phyloP scores from a whole-genome alignment of 169 alveolate genomes.

The Plasmodium vinckei region DNA sequence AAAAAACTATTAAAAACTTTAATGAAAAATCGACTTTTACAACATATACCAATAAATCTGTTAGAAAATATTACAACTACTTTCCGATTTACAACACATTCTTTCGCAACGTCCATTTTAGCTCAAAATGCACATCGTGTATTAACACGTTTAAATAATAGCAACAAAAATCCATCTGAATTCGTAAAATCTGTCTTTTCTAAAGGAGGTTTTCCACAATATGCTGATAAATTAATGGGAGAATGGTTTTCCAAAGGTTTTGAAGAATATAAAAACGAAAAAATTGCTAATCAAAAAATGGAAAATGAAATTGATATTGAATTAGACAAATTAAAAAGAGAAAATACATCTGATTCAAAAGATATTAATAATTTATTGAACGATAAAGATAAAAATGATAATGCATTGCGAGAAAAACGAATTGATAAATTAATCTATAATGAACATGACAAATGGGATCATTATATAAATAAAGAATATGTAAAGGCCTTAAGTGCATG shows the following conservation, averaged over 20 bases:
- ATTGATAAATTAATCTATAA: constrained; percentile 76
- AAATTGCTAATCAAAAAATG: constrained; percentile 45
- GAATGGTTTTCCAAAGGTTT: constrained; percentile 67
- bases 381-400: constrained; percentile 54
- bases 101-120: constrained; percentile 81
- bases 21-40: constrained; percentile 79
- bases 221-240: constrained; percentile 66
- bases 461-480: constrained; percentile 78
- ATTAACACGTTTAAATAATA: background rate
- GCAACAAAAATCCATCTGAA: background rate
- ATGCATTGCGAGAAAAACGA: constrained; percentile 31
- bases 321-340: constrained; percentile 5
- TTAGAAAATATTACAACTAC: constrained; percentile 79
- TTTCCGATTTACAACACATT: constrained; percentile 84
- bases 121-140: constrained; percentile 75
- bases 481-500: constrained; percentile 78
- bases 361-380: background rate
- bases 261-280: constrained; percentile 63
- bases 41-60: constrained; percentile 78
- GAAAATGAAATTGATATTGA: constrained; percentile 32
- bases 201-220: constrained; percentile 56
- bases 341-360: too few relatives aligned
- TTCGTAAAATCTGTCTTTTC: constrained; percentile 42
- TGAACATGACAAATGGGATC: constrained; percentile 85
- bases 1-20: constrained; percentile 77